Base-by-base conservation (phyloP, 306 rosid species). In the Aeschynomene evenia region DNA sequence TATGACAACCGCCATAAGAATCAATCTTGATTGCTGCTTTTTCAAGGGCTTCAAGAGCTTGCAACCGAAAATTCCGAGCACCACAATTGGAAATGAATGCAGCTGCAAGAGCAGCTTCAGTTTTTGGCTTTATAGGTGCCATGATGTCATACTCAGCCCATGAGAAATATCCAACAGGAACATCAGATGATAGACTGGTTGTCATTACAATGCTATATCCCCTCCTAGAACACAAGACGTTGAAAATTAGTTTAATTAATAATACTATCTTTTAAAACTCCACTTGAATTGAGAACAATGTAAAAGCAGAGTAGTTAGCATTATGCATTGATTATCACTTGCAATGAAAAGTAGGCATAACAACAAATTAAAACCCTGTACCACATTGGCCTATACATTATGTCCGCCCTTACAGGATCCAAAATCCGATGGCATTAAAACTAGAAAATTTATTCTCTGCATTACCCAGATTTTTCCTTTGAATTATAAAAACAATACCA, bases 61-160 rank as follows among this genome's bases (percentile, higher is more conserved):
- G 89, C 88, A 95, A 56, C 63, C 99, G 96, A 68, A 95, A 95
- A 85, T 89, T 95, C 72, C 82, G 92, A 71, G 97, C 92, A 78
- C 88, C 99, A 42, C 99, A 95, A 75, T 91, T 95, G 72, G 97
- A 95, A 86, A 91, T 95, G 84, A 95, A 95, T 26, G 97, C 97
- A 74, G 92, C 99, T 72, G 97, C 99, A 70, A 89, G 86, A 79
- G 99, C 86, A 24, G 56, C 80, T 76, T 91, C 99, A 58, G 77
- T 95, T 87, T 95, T 95, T 53, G 92, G 91, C 82, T 54, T 78
- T 34, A 91, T 28, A 6, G 95, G 97, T 31, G 92, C 95, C 99
- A 95, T 95, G 71, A 95, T 84, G 70, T 95, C 90, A 77, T 95
- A 95, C 87, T 95, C 99, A 26, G 99, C 92, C 99, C 99, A 95